These are phyloP conservation scores for Skeletonema grethae DNA, from an alignment of 108 stramenopile genomes.

Conservation along the genomic window DNA sequence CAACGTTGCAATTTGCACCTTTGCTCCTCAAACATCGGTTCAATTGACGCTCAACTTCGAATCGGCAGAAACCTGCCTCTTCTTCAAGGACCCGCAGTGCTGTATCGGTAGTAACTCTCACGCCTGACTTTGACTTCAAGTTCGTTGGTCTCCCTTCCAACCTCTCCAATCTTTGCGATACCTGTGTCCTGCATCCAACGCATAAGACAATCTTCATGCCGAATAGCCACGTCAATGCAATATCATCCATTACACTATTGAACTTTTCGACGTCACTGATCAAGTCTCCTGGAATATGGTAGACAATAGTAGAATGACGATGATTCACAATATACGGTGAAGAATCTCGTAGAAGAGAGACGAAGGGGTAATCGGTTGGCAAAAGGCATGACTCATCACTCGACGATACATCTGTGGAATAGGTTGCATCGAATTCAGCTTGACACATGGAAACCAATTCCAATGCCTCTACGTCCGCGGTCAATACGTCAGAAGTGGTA, in stretches of 20 bases:
- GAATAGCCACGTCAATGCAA: conserved; percentile 88
- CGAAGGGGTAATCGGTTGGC: conserved; percentile 63
- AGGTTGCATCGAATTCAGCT: conserved; percentile 21
- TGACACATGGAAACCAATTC: conserved; percentile 38
- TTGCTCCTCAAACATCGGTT: conserved; percentile 50
- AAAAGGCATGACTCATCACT: conserved; percentile 12
- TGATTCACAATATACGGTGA: conserved; percentile 96
- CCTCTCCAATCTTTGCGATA: conserved; percentile 29
- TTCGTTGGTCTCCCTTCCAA: conserved; percentile 9
- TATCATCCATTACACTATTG: conserved; percentile 88
- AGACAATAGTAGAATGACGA: conserved; percentile 86
- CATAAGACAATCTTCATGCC: conserved; percentile 90
- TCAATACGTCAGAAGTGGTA: conserved; percentile 17
- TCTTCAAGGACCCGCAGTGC: conserved; percentile 57
- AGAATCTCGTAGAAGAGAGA: conserved; percentile 85
- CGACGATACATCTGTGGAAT: conserved; percentile 3
- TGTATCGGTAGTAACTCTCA: conserved; percentile 44
- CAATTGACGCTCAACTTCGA: conserved; percentile 62
- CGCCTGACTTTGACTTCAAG: conserved; percentile 17
- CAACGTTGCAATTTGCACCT: conserved; percentile 62
- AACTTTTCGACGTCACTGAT: conserved; percentile 50
- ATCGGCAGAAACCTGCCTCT: conserved; percentile 68
- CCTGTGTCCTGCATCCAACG: conserved; percentile 60
- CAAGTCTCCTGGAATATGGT: conserved; percentile 90
- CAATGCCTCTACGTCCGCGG: conserved; percentile 31